Base-by-base conservation (phyloP, 2,329 filamentous ascomycete species). In the Didymella glomerata region DNA sequence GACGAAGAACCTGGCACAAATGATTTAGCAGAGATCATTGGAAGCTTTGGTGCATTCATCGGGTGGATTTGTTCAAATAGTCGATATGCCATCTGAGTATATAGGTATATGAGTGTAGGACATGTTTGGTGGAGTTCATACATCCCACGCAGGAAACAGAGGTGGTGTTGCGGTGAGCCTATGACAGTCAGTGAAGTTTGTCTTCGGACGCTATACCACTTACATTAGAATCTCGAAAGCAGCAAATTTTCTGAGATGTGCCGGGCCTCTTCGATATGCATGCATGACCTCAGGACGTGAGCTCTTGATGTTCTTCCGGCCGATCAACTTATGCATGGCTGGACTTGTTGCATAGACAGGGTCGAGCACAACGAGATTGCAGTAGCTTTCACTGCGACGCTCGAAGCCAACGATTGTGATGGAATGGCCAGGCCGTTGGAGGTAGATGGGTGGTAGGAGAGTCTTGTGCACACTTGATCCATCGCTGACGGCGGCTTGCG, bases 381-480 rank as follows among this genome's bases (percentile, higher is more conserved):
- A 80, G 18, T 81, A 80, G 25, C 90, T 90, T 59, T 89, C 83
- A 32, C 78, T 81, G 27, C 84, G 85, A 64, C 85, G 86, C 76
- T 97, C 93, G 25, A 96, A 83, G 0, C 94, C 94, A 54, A 98
- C 83, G 50, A 98, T 92, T 0, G 92, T 96, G 81, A 97, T 83
- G 1, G 93, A 97, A 75, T 98, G 94, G 2, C 93, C 92, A 84
- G 88, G 87, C 68, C 95, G 91, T 73, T 98, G 94, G 62, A 97
- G 88, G 77, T 97, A 98, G 40, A 98, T 88, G 0, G 95, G 93
- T 38, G 94, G 88, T 8, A 94, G 80, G 14, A 82, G 77, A 0
- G 94, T 97, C 53, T 83, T 79, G 51, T 86, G 83, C n/a, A 97
- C 85, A 68, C 88, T 91, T 6, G 74, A 75, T 28, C 68, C 70